Evolutionary conservation across 2,329 filamentous ascomycete species (phyloP), one percentile per base, ranked within the genome.

Genomic region (Talaromyces sp.): DNA sequence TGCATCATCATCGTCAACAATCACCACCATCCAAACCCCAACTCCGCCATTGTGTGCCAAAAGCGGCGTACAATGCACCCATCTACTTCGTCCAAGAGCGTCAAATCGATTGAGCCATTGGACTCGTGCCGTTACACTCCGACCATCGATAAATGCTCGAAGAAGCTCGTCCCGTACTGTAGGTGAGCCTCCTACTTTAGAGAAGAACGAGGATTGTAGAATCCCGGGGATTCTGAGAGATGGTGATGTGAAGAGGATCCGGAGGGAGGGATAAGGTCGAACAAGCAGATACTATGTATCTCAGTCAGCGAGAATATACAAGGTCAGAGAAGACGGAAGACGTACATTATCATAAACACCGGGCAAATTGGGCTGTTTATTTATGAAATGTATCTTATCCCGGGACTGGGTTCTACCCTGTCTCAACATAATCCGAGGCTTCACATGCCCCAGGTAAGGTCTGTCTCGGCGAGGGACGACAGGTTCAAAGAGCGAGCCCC

Each of bases 51-150:
- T 85, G 41, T 80, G 79, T 2, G 87, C 87, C 3, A 89, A 72
- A 3, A 91, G 74, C 2, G 89, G 88, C 21, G 88, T 91, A 67
- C 87, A 89, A 69, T 91, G 88, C 40, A 91, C 87, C 88, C 88
- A 91, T 43, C 87, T 80, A 51, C 81, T 80, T 17, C 86, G 80
- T 0, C 87, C 88, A 53, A 83, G 80, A 17, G 76, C 72, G 35
- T 80, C 77, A 5, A 71, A 71, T 43, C 77, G 75, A 46, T 77
- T 79, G 1, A 89, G 73, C 89, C 88, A 92, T 54, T 83, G 82
- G 13, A 92, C 82, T 67, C 89, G 89, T 3, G 87, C 87, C 1
- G 88, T 91, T 5, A 91, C 85, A 48, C 87, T 86, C 45, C 84
- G 82, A 0, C 87, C 87, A 64, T 86, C 81, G 5, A 81, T 80